Conservation (phyloP, 1,284 basidiomycete genomes). For the Ceratorhiza oryzae-sativae region DNA sequence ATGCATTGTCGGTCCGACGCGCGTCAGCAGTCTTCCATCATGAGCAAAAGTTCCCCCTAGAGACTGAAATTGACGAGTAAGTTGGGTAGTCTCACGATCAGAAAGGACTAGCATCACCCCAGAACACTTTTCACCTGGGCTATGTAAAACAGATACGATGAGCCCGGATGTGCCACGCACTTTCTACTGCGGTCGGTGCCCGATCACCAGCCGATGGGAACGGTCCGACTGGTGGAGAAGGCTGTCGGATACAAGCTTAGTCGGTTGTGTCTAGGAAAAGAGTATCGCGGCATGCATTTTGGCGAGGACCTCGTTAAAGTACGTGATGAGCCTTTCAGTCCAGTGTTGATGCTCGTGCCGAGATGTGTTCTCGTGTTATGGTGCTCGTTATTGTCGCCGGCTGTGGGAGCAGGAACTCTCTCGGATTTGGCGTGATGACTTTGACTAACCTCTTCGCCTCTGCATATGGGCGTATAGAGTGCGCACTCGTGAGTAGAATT, state of each 20-base stretch:
- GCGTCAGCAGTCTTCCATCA: slow-evolving; percentile 62
- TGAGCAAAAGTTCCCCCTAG: slow-evolving; percentile 74
- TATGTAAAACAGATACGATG: slow-evolving; percentile 59
- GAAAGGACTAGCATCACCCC: slow-evolving; percentile 17
- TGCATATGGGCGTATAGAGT: slow-evolving; percentile 21
- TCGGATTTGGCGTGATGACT: slow-evolving; percentile 12
- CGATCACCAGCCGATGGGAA: slow-evolving; percentile 68
- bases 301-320: slow-evolving; percentile 64
- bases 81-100: slow-evolving; percentile 47
- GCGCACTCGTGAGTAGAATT: slow-evolving; percentile 34
- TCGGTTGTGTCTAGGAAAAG: slow-evolving; percentile 70
- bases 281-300: slow-evolving; percentile 67
- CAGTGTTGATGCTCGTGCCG: slow-evolving; percentile 46
- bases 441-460: slow-evolving; percentile 17
- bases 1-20: not conserved
- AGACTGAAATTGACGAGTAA: slow-evolving; percentile 74
- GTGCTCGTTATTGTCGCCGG: slow-evolving; percentile 64
- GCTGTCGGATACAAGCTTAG: slow-evolving; percentile 66
- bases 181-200: slow-evolving; percentile 70
- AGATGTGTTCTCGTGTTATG: slow-evolving; percentile 1
- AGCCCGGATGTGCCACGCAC: slow-evolving; percentile 61
- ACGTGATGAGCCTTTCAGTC: slow-evolving; percentile 15
- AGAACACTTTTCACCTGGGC: slow-evolving; percentile 6
- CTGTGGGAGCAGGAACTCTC: slow-evolving; percentile 48
- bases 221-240: slow-evolving; percentile 58